Percentiles rank a stretch among this genome's conserved stretches.
phyloP scores from a whole-genome alignment of 768 basidiomycete genomes.

The Infundibulicybe gibba region DNA sequence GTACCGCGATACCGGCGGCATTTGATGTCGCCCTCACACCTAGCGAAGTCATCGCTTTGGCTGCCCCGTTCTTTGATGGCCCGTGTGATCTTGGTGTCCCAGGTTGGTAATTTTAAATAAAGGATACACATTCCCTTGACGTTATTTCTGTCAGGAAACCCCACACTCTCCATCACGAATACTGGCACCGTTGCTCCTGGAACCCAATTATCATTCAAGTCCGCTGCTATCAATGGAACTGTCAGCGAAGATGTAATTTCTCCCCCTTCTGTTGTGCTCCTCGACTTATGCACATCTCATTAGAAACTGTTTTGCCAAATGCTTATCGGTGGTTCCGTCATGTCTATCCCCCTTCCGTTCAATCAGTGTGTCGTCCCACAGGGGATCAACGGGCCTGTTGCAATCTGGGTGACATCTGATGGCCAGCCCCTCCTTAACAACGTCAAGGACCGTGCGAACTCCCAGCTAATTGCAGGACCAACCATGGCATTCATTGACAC shows the following conservation, averaged over 20 bases:
- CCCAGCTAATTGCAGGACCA: constrained; percentile 68
- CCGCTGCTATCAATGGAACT: constrained; percentile 49
- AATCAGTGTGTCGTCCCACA: constrained; percentile 58
- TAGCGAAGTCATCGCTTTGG: constrained; percentile 67
- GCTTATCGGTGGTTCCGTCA: constrained; percentile 57
- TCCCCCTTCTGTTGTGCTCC: background rate
- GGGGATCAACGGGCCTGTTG: constrained; percentile 72
- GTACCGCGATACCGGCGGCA: constrained; percentile 56
- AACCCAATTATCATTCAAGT: constrained; percentile 59
- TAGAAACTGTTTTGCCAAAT: constrained; percentile 69
- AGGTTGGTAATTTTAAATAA: constrained; percentile 28
- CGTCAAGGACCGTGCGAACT: constrained; percentile 50
- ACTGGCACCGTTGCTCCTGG: constrained; percentile 53
- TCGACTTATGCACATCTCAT: background rate
- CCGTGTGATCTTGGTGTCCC: constrained; percentile 58
- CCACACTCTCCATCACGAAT: constrained; percentile 60
- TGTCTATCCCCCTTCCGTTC: constrained; percentile 57
- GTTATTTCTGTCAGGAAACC: constrained; percentile 42
- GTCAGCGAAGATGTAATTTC: constrained; percentile 32
- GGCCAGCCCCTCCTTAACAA: constrained; percentile 61
- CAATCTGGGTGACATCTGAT: constrained; percentile 65
- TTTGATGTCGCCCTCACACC: constrained; percentile 77
- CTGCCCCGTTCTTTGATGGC: constrained; percentile 62
- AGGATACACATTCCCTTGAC: background rate
- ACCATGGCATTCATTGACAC: constrained; percentile 64